These are phyloP conservation scores for Fusarium sp. DNA, from an alignment of 2,329 filamentous ascomycete species.

Conservation along the genomic window DNA sequence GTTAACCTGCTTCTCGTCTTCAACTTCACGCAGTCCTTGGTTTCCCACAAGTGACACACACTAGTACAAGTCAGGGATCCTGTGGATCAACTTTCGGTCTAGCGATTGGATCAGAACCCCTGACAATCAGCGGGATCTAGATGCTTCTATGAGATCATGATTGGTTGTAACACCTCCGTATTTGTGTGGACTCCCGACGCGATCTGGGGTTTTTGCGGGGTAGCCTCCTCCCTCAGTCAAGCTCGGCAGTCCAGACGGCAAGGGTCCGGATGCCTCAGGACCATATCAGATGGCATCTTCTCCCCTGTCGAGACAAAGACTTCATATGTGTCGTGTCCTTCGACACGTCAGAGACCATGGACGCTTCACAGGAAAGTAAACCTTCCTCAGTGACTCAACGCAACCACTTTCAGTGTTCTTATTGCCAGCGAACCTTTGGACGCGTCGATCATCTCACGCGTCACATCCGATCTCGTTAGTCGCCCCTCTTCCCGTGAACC, in stretches of 20 bases:
- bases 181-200: neutral
- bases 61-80: neutral
- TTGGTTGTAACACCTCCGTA: neutral
- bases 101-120: neutral
- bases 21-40: too few relatives aligned
- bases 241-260: neutral
- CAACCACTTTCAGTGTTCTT: conserved; percentile 28
- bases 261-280: neutral
- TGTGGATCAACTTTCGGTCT: neutral
- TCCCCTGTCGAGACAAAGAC: neutral
- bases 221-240: neutral
- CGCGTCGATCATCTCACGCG: conserved; percentile 33
- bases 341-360: neutral
- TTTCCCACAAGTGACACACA: neutral
- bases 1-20: neutral
- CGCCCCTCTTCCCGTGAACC: neutral
- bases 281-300: neutral
- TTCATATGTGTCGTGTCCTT: neutral
- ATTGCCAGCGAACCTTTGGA: conserved; percentile 30
- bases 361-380: conserved; percentile 8
- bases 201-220: neutral
- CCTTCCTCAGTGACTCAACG: conserved; percentile 7
- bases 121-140: neutral
- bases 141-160: neutral
- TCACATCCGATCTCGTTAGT: conserved; percentile 31